Evolutionary conservation across 2,329 filamentous ascomycete species (phyloP).

Genomic region (Trichoderma sp.): DNA sequence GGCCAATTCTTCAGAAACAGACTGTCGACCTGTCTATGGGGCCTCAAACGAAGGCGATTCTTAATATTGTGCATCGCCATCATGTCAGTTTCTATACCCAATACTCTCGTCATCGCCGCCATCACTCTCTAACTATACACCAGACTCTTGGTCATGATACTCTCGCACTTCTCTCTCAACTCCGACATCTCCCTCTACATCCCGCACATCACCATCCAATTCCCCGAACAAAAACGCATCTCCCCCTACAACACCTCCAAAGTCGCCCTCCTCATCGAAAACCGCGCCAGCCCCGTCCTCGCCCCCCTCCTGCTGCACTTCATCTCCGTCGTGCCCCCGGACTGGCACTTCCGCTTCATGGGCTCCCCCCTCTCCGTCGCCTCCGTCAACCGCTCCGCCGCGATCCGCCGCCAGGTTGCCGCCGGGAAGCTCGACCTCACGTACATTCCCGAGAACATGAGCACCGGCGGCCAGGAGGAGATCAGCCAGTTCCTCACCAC

Average conservation of each 20-base stretch:
- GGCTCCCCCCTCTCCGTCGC: slow-evolving; percentile 46
- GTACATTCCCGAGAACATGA: slow-evolving; percentile 51
- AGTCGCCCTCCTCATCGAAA: slow-evolving; percentile 55
- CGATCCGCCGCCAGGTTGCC: slow-evolving; percentile 43
- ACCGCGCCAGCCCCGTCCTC: slow-evolving; percentile 46
- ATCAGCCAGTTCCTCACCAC: slow-evolving; percentile 52
- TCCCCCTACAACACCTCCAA: slow-evolving; percentile 43
- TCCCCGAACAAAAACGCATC: background rate
- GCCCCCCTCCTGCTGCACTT: slow-evolving; percentile 55
- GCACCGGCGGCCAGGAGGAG: slow-evolving; percentile 48
- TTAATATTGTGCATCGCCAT: background rate
- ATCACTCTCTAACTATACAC: background rate
- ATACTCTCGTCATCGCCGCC: background rate
- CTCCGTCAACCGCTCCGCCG: slow-evolving; percentile 42
- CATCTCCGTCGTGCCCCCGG: slow-evolving; percentile 53
- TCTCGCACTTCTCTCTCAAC: background rate
- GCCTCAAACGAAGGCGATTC: background rate
- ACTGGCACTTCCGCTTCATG: slow-evolving; percentile 58
- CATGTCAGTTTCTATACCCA: background rate
- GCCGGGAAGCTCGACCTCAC: slow-evolving; percentile 49
- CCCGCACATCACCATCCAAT: slow-evolving; percentile 4
- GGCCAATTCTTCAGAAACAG: background rate
- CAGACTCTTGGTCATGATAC: background rate
- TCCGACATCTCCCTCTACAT: background rate
- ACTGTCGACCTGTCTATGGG: background rate